These are phyloP conservation scores for Delitschia confertaspora DNA, from an alignment of 495 filamentous ascomycete species.

Conservation along the genomic window DNA sequence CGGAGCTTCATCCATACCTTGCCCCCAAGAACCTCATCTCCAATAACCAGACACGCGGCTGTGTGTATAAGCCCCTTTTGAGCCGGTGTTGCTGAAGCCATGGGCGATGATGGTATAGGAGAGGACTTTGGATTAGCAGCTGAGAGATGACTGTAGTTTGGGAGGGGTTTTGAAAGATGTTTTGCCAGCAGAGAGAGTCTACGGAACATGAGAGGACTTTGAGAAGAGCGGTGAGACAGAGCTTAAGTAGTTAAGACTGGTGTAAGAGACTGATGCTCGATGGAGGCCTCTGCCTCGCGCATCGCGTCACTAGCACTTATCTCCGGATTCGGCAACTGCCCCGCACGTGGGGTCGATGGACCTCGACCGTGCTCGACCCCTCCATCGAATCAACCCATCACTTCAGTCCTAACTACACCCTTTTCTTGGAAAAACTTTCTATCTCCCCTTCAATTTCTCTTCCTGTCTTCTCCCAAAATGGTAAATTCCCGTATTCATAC, in stretches of 20 bases:
- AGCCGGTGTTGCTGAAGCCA: constrained; percentile 39
- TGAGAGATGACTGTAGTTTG: constrained; percentile 46
- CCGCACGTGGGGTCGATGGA: constrained; percentile 9
- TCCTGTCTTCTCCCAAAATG: background rate
- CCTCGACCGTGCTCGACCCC: constrained; percentile 2
- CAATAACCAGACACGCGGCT: constrained; percentile 90
- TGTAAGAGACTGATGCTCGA: no score
- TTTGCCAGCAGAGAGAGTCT: constrained; percentile 64
- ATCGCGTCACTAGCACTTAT: no score
- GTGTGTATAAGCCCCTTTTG: constrained; percentile 65
- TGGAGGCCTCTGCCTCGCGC: no score
- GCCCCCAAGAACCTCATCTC: constrained; percentile 92
- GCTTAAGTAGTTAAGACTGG: no score
- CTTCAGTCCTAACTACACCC: constrained; percentile 18
- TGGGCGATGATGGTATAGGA: constrained; percentile 26
- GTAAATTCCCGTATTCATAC: background rate
- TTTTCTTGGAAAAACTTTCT: background rate
- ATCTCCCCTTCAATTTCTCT: background rate
- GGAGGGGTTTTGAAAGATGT: constrained; percentile 58
- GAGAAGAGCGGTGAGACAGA: no score
- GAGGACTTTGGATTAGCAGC: constrained; percentile 29
- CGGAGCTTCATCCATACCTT: constrained; percentile 54
- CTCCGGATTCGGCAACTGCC: constrained; percentile 10
- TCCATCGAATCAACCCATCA: background rate
- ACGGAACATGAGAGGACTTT: constrained; percentile 64